phyloP scores from a whole-genome alignment of 306 rosid species.

The Sindora glabra region DNA sequence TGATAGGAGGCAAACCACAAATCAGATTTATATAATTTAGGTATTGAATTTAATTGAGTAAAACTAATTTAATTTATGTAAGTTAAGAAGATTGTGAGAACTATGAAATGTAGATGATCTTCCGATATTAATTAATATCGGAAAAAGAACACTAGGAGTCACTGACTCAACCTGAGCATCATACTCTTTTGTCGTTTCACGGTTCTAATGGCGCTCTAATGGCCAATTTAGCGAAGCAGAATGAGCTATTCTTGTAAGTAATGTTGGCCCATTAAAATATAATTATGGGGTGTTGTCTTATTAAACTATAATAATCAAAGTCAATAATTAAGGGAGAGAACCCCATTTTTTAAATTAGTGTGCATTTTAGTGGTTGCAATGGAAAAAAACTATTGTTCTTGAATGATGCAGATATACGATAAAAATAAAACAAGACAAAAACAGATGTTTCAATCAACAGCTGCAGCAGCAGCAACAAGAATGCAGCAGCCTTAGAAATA shows the following conservation, averaged over 20 bases:
- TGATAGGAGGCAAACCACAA: too few relatives aligned
- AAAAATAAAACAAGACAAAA: slow-evolving; percentile 24
- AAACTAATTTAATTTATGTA: too few relatives aligned
- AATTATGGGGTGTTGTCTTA: background rate
- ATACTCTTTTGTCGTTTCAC: slow-evolving; percentile 30
- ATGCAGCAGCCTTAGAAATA: slow-evolving; percentile 27
- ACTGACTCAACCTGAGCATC: slow-evolving; percentile 43
- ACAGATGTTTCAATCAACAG: slow-evolving; percentile 13
- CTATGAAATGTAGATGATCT: too few relatives aligned
- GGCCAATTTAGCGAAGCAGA: slow-evolving; percentile 29
- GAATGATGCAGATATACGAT: slow-evolving; percentile 23
- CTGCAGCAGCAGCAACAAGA: slow-evolving; percentile 9
- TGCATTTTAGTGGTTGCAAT: slow-evolving; percentile 1
- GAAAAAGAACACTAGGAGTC: slow-evolving; percentile 10
- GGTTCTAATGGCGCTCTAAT: slow-evolving; percentile 20
- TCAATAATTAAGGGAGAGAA: slow-evolving; percentile 25
- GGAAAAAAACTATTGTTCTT: slow-evolving; percentile 16
- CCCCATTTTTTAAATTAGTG: background rate
- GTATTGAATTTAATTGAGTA: too few relatives aligned
- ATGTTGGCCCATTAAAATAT: slow-evolving; percentile 7
- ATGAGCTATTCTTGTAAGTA: slow-evolving; percentile 23
- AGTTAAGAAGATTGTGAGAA: too few relatives aligned
- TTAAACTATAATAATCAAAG: background rate
- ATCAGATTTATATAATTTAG: too few relatives aligned
- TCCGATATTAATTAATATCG: slow-evolving; percentile 2